A percentile compares a stretch with the other conserved stretches of the same genome.
Evolutionary conservation across 805 yeast genomes (phyloP).

Genomic region (Teunomyces kruisii): DNA sequence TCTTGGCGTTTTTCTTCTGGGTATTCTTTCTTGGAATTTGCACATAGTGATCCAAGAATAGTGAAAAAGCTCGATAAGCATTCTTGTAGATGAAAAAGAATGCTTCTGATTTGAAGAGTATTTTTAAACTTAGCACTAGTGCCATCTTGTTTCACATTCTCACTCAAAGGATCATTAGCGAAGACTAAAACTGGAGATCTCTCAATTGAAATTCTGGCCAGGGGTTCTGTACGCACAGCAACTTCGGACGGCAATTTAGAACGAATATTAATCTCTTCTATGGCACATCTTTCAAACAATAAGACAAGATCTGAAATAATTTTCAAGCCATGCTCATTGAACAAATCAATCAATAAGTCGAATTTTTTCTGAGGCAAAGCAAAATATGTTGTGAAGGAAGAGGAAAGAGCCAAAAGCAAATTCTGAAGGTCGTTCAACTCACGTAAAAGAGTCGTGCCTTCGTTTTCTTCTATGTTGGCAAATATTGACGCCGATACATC

Average conservation of each 20-base stretch:
- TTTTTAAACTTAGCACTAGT: slow-evolving; percentile 64
- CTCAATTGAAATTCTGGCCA: slow-evolving; percentile 25
- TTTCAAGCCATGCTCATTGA: slow-evolving; percentile 41
- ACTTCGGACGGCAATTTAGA: slow-evolving; percentile 46
- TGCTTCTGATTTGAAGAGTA: slow-evolving; percentile 53
- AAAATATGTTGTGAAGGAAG: slow-evolving; percentile 41
- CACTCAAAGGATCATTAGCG: slow-evolving; percentile 39
- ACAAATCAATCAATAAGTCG: slow-evolving; percentile 37
- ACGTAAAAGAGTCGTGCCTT: slow-evolving; percentile 34
- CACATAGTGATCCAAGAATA: slow-evolving; percentile 44
- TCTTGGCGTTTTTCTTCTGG: slow-evolving; percentile 29
- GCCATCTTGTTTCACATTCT: slow-evolving; percentile 36
- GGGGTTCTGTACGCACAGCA: slow-evolving; percentile 43
- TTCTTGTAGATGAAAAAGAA: slow-evolving; percentile 49
- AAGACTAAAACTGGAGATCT: slow-evolving; percentile 44
- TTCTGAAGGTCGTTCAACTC: slow-evolving; percentile 41
- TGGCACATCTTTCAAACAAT: slow-evolving; percentile 48
- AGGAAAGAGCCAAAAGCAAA: slow-evolving; percentile 45
- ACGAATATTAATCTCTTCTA: slow-evolving; percentile 60
- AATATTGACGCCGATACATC: slow-evolving; percentile 36
- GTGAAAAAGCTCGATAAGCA: slow-evolving; percentile 42
- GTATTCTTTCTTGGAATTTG: slow-evolving; percentile 49
- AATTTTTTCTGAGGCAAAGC: slow-evolving; percentile 41
- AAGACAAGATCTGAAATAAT: slow-evolving; percentile 30
- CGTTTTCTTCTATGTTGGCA: slow-evolving; percentile 23